Evolutionary conservation across 108 stramenopile species (phyloP), one percentile per base, ranked within the genome.

Genomic region (Skeletonema marinoi): DNA sequence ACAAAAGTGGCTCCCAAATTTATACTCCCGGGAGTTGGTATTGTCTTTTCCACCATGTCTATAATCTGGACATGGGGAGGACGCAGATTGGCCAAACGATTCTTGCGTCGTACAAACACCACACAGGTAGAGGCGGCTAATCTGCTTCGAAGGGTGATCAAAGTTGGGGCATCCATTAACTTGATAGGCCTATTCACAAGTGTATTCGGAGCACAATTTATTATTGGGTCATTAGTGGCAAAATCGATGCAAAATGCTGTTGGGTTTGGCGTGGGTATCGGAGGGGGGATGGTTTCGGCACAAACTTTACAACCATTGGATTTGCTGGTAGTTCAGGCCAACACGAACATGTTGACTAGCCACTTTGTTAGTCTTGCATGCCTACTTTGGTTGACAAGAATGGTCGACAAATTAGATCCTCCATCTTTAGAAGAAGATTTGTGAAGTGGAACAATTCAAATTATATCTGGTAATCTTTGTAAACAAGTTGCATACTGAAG

Each of bases 321-420:
- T 73, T 88, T 97, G 10, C 80, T 97, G 65, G 86, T 97, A 31
- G 93, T 97, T 8, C 97, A 98, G 81, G 97, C 95, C 46, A 98
- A 96, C 87, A 96, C 96, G 32, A 98, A 98, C 78, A 88, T 93
- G 29, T 77, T 98, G 46, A 81, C 92, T 32, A 92, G 91, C 74
- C 97, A 98, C 74, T 95, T 96, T 87, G 71, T 87, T 35, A 93
- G 93, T 65, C 73, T 96, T 66, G 86, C 82, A 42, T 87, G 84
- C 44, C 78, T 87, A 21, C 70, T 97, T 59, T 94, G 84, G 80
- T 71, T 92, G 74, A 82, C 84, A 11, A 77, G 85, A 38, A 80
- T 76, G 50, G 65, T 95, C 16, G 85, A 81, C 39, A 68, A 80
- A 54, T 74, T 95, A 66, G 89, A 94, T 78, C 89, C 89, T 14